Percentiles rank a stretch among this genome's conserved stretches.
These are phyloP conservation scores for Tephrocybe sp. DNA, from an alignment of 768 basidiomycete species.

Conservation along the genomic window DNA sequence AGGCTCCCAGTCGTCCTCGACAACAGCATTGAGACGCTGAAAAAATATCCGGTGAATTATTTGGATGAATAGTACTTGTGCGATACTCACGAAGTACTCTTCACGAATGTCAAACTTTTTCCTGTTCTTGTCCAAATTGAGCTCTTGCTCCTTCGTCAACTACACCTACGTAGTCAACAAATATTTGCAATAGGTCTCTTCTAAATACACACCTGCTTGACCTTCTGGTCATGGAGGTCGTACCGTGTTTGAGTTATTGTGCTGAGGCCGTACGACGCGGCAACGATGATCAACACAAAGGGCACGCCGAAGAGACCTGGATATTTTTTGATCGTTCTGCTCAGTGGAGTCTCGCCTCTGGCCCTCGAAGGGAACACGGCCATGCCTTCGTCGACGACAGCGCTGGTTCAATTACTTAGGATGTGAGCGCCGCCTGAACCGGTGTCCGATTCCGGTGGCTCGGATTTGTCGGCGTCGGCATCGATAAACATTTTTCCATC, in stretches of 20 bases:
- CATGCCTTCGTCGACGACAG: constrained; percentile 32
- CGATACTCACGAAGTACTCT: constrained; percentile 86
- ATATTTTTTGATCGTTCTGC: constrained; percentile 50
- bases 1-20: constrained; percentile 82
- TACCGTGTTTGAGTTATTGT: constrained; percentile 89
- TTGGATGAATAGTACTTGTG: neutral
- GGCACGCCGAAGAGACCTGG: constrained; percentile 84
- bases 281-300: constrained; percentile 83
- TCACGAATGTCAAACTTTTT: constrained; percentile 92
- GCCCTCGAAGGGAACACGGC: constrained; percentile 41
- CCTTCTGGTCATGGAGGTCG: constrained; percentile 81
- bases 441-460: neutral
- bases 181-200: neutral
- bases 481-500: neutral
- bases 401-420: neutral
- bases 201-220: constrained; percentile 51
- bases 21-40: constrained; percentile 66
- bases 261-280: constrained; percentile 81
- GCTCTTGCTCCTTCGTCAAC: constrained; percentile 79
- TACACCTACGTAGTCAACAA: constrained; percentile 15
- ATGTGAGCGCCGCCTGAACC: neutral
- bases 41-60: too few species aligned
- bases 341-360: constrained; percentile 29
- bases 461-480: constrained; percentile 8
- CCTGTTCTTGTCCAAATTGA: constrained; percentile 65